Evolutionary conservation across 805 yeast genomes (phyloP), one percentile per base, ranked within the genome.

Genomic region (Isabelozyma heimii): DNA sequence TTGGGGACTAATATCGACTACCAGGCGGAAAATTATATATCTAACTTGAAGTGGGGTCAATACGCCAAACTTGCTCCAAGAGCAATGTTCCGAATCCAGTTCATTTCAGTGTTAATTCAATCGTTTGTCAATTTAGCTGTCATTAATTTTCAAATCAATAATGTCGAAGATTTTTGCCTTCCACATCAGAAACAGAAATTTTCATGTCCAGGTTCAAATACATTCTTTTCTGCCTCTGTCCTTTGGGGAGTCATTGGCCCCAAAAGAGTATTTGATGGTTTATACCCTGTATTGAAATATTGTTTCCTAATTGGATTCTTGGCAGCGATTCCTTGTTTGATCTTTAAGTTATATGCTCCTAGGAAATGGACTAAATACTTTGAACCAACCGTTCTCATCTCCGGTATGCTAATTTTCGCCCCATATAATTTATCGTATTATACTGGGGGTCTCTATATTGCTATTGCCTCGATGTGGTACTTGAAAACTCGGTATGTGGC

Each of bases 161-260:
- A 20, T 70, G 67, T 53, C 53, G 41, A 56, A 8, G 65, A 53
- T 44, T 62, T 59, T 45, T 84, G 89, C 61, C 52, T 60, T 0
- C 49, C 69, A 8, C 47, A 59, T 26, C 84, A 81, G 52, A 51
- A 56, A 4, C 70, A 75, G 45, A 70, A 69, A 44, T 82, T 81
- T 60, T 71, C 77, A 7, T 66, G 70, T 50, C 68, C 70, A 27
- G 46, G 48, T 26, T 54, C 66, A 8, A 57, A 49, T n/a, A 56
- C 59, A 1, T 81, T 78, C 60, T 82, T 69, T 65, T 71, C 76
- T 37, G 80, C 88, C 1, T 77, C 86, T 0, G 73, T 84, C 16
- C 62, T 82, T 43, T 85, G 89, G 89, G 89, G 88, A 47, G 76
- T 65, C 60, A 75, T 85, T 54, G 89, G 89, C 0, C 74, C 74